A percentile compares a stretch with the other conserved stretches of the same genome.
These are phyloP conservation scores for Penicillium macrosclerotiorum DNA, from an alignment of 495 filamentous ascomycete genomes.

Conservation along the genomic window DNA sequence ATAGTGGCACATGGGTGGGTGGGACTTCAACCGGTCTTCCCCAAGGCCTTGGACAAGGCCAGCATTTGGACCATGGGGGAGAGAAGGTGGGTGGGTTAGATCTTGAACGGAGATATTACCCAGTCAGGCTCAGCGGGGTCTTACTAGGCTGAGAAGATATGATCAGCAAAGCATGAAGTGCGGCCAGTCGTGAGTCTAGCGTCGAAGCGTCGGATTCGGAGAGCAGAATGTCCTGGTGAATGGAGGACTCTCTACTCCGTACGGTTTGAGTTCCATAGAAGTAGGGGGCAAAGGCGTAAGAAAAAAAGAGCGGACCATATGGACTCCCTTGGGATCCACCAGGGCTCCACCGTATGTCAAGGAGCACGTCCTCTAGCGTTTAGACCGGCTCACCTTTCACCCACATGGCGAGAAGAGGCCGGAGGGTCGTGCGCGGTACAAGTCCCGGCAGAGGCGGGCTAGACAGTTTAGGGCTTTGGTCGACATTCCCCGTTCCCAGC, in stretches of 20 bases:
- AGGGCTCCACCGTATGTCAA: constrained; percentile 13
- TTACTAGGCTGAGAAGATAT: constrained; percentile 4
- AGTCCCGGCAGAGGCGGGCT: background rate
- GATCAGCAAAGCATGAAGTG: constrained; percentile 7
- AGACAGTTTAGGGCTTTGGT: background rate
- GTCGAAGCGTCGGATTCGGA: background rate
- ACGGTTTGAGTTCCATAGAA: too few relatives aligned
- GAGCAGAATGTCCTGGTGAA: background rate
- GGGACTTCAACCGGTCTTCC: constrained; percentile 9
- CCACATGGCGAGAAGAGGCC: constrained; percentile 18
- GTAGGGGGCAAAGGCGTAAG: too few relatives aligned
- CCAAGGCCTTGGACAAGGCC: constrained; percentile 6
- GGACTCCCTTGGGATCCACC: background rate
- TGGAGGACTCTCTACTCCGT: too few relatives aligned
- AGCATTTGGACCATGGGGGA: constrained; percentile 1
- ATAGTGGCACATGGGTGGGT: constrained; percentile 10
- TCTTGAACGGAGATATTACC: constrained; percentile 17
- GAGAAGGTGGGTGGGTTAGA: constrained; percentile 3
- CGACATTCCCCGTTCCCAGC: background rate
- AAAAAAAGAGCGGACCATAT: background rate
- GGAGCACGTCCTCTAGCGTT: constrained; percentile 9
- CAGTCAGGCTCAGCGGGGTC: constrained; percentile 3
- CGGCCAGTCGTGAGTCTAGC: background rate
- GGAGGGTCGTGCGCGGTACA: constrained; percentile 13
- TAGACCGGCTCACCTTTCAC: constrained; percentile 17